Evolutionary conservation across 768 basidiomycete genomes (phyloP), one percentile per base, ranked within the genome.

Genomic region (Suillus bovinus): DNA sequence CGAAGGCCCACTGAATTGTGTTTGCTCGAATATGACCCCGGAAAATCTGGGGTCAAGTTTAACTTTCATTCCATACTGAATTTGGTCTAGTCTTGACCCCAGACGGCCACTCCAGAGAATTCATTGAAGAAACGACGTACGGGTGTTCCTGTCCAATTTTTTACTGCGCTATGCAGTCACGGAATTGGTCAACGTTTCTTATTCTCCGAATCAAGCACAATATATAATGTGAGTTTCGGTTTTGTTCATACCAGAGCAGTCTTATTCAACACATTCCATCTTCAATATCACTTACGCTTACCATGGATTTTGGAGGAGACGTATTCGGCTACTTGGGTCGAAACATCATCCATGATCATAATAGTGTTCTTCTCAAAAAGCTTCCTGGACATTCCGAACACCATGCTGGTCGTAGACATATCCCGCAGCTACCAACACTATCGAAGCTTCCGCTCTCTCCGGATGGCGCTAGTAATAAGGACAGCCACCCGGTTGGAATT

Each of bases 291-390:
- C 22, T 39, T 56, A 5, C 36, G 5, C 22, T 56, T 56, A 38
- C 22, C 20, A 63, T 67, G 62, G 20, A 58, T 66, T 70, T 70
- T 14, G 4, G 31, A 1, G 68, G 68, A 14, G 70, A 71, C 39
- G 64, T 63, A 1, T 44, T 70, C 0, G 70, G 60, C 4, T 68
- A 63, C 39, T 61, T 36, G 1, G 70, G 70, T 34, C 62, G 54
- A 57, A 55, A 47, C 10, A 59, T 70, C 1, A 33, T 71, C 10
- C 27, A 72, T n/a, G 58, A 70, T 0, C 42, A 61, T 22, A 61
- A 69, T 44, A 34, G 55, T 20, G 2, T 13, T 29, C 60, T 68
- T 47, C n/a, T 56, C n/a, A 41, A 63, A 31, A 29, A 58, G 31
- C 49, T 66, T 31, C 64, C 64, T 17, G 27, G 27, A 27, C 9